phyloP scores from a whole-genome alignment of 768 basidiomycete species.

The Trametes meyenii region DNA sequence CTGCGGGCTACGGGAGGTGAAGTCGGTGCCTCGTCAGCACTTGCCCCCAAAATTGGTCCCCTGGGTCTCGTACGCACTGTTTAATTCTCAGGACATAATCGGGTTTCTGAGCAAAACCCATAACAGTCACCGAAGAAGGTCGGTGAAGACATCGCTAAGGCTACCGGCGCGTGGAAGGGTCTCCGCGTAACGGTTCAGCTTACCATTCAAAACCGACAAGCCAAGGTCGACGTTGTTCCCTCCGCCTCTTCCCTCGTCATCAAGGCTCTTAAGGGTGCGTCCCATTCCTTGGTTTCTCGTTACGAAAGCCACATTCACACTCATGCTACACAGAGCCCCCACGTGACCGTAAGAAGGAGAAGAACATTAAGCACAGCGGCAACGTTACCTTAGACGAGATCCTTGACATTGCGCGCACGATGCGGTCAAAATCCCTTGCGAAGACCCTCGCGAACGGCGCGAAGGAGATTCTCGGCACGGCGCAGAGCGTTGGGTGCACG shows the following conservation, averaged over 20 bases:
- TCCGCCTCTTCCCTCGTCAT: constrained; percentile 98
- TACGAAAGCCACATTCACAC: background rate
- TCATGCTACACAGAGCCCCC: constrained; percentile 76
- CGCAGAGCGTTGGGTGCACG: constrained; percentile 96
- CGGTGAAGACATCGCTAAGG: constrained; percentile 99
- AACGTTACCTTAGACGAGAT: constrained; percentile 95
- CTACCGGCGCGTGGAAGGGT: constrained; percentile 98
- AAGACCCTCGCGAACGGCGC: constrained; percentile 87
- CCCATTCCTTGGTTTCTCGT: background rate
- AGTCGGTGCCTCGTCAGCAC: constrained; percentile 97
- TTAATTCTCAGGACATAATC: background rate
- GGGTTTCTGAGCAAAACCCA: constrained; percentile 22
- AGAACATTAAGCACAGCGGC: constrained; percentile 99
- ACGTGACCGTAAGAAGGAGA: constrained; percentile 99
- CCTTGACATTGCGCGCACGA: constrained; percentile 92
- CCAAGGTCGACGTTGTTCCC: constrained; percentile 93
- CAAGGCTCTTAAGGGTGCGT: constrained; percentile 92
- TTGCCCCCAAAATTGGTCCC: constrained; percentile 99
- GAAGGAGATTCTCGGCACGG: constrained; percentile 98
- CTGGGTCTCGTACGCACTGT: constrained; percentile 86
- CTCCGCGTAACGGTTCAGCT: constrained; percentile 98
- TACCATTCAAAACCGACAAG: constrained; percentile 99
- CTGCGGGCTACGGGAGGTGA: constrained; percentile 98
- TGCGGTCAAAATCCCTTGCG: constrained; percentile 92
- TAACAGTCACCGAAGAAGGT: constrained; percentile 98